Conservation (phyloP, 768 basidiomycete genomes). For the Lanmaoa pseudosensibilis region DNA sequence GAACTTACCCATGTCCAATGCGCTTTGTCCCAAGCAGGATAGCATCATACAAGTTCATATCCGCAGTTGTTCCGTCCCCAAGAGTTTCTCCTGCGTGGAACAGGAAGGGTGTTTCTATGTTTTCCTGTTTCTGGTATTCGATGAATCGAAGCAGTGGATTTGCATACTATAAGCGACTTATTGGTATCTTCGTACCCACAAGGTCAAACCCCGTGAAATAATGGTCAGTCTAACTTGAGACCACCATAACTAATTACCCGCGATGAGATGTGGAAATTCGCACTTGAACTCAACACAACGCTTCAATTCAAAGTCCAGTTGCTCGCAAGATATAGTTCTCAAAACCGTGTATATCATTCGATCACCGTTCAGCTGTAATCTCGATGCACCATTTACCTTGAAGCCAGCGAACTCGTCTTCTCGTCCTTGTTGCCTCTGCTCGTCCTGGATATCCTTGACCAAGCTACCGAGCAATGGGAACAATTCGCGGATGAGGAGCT, state of each 20-base stretch:
- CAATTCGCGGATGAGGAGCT: constrained; percentile 39
- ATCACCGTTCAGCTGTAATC: background rate
- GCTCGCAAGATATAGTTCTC: constrained; percentile 36
- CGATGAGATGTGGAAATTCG: constrained; percentile 47
- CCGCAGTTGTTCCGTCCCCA: constrained; percentile 44
- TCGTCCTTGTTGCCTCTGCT: constrained; percentile 36
- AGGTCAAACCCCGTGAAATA: constrained; percentile 44
- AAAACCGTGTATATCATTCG: constrained; percentile 43
- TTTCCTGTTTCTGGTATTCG: constrained; percentile 29
- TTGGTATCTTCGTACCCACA: constrained; percentile 46
- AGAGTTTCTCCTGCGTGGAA: constrained; percentile 53
- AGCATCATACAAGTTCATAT: constrained; percentile 49
- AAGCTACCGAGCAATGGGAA: constrained; percentile 36
- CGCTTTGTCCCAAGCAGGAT: constrained; percentile 50
- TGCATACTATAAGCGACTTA: constrained; percentile 42
- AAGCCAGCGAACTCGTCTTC: constrained; percentile 44
- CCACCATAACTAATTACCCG: constrained; percentile 27
- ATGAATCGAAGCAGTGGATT: constrained; percentile 39
- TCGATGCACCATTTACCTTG: constrained; percentile 29
- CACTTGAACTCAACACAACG: constrained; percentile 45
- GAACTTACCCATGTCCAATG: constrained; percentile 48
- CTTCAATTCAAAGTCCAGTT: constrained; percentile 43
- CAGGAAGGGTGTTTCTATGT: constrained; percentile 42
- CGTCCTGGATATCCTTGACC: constrained; percentile 36
- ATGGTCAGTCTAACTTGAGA: background rate